Conservation (phyloP, 768 basidiomycete genomes). For the Pholiota conissans region DNA sequence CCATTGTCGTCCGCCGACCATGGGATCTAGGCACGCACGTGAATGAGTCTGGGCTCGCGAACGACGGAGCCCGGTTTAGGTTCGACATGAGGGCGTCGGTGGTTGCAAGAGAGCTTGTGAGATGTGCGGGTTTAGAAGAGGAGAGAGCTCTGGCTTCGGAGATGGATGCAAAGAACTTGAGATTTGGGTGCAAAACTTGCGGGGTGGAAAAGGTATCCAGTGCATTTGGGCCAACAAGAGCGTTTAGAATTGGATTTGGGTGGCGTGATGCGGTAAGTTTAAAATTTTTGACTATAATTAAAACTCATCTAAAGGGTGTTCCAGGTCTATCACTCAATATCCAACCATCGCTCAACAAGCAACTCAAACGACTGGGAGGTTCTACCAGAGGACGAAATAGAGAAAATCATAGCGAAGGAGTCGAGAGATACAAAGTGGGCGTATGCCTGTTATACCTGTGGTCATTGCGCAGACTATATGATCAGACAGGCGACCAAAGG, state of each 20-base stretch:
- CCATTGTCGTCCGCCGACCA: neutral
- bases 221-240: too few species aligned
- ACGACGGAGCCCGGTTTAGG: neutral
- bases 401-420: neutral
- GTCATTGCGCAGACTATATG: conserved; percentile 1
- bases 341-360: neutral
- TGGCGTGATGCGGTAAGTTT: conserved; percentile 12
- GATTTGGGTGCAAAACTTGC: conserved; percentile 10
- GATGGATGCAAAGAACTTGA: conserved; percentile 12
- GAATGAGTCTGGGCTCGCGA: neutral
- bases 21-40: neutral
- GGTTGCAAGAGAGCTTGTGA: conserved; percentile 4
- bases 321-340: neutral
- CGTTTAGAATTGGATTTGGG: neutral
- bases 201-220: neutral
- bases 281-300: too few species aligned
- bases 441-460: conserved; percentile 6
- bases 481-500: neutral
- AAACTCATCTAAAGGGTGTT: too few species aligned
- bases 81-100: conserved; percentile 1
- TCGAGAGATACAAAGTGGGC: conserved; percentile 8
- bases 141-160: conserved; percentile 4
- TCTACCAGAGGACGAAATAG: neutral
- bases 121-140: conserved; percentile 5
- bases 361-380: neutral